Evolutionary conservation across 2,329 filamentous ascomycete species (phyloP), one percentile per base, ranked within the genome.

Genomic region (Penicillium aurantiogriseum): DNA sequence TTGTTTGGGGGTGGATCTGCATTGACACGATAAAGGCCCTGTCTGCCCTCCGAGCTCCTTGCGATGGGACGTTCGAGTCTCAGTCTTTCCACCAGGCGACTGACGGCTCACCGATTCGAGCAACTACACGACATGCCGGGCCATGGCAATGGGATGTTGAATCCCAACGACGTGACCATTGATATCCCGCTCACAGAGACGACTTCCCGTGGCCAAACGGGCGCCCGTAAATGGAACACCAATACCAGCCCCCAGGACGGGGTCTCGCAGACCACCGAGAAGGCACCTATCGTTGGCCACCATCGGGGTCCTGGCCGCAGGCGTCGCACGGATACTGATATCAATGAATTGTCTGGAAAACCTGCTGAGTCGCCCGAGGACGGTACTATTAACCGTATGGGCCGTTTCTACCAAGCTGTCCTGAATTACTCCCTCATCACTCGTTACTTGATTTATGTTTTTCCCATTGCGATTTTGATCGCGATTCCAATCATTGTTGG

Each of bases 401-500:
- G 85, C 49, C 79, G 76, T 60, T 70, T 88, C 54, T 88, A 88
- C 74, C 78, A 79, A 66, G 83, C 82, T 66, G 79, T 88, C 53
- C 73, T 85, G 63, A 81, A 86, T 65, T 87, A 83, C 73, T 86
- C 83, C 54, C 81, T 87, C 60, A 65, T 88, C 64, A 87, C 84
- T 47, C 79, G 85, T 46, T 88, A 88, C 67, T 78, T 87, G 68
- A 77, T 87, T 59, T 88, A 87, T 64, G 82, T 88, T 27, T 69
- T 81, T 25, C 85, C 85, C 0, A 59, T 88, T 42, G 84, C 81
- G 4, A 57, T 81, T 5, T 63, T 83, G n/a, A 79, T 88, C 56
- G 84, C 85, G 2, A 77, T 88, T 40, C 85, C 85, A 6, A 87
- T 88, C 62, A 82, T 88, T 58, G 74, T 87, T 17, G 83, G 84